phyloP scores from a whole-genome alignment of 2,329 filamentous ascomycete genomes.

The Trichoderma harzianum region DNA sequence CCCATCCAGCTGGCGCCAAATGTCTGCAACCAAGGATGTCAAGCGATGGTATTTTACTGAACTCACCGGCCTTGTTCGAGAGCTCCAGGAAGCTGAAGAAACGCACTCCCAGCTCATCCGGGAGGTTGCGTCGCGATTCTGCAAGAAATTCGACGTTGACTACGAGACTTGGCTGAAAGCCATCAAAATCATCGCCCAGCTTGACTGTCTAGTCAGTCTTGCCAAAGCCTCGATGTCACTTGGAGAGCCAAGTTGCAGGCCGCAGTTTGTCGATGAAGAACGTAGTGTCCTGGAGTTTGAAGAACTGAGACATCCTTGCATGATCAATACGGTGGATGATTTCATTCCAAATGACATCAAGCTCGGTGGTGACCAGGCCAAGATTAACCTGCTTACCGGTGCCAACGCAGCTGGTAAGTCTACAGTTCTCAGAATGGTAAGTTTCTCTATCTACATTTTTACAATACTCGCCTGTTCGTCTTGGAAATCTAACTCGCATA shows the following conservation, averaged over 20 bases:
- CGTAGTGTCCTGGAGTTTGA: constrained; percentile 87
- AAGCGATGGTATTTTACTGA: constrained; percentile 94
- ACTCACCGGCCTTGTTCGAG: constrained; percentile 75
- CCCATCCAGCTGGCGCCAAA: constrained; percentile 87
- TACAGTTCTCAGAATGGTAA: constrained; percentile 88
- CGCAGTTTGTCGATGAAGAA: constrained; percentile 79
- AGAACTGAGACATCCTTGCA: constrained; percentile 91
- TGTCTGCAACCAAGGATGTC: constrained; percentile 87
- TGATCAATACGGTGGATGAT: constrained; percentile 81
- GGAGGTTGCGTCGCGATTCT: constrained; percentile 80
- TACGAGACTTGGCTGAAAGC: constrained; percentile 83
- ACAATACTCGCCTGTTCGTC: not conserved
- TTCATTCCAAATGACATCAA: constrained; percentile 96
- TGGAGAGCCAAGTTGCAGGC: constrained; percentile 83
- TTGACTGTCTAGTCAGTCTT: constrained; percentile 92
- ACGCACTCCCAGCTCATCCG: constrained; percentile 88
- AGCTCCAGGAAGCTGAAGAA: constrained; percentile 91
- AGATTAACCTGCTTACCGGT: constrained; percentile 88
- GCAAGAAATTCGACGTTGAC: constrained; percentile 80
- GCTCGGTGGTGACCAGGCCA: constrained; percentile 75
- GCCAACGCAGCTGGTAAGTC: constrained; percentile 98
- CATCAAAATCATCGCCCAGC: constrained; percentile 84
- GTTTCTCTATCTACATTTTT: constrained; percentile 26
- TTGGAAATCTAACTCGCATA: constrained; percentile 24
- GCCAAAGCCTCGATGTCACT: constrained; percentile 82